phyloP scores from a whole-genome alignment of 2,329 filamentous ascomycete species.

The Hymenoscyphus fructigenus region DNA sequence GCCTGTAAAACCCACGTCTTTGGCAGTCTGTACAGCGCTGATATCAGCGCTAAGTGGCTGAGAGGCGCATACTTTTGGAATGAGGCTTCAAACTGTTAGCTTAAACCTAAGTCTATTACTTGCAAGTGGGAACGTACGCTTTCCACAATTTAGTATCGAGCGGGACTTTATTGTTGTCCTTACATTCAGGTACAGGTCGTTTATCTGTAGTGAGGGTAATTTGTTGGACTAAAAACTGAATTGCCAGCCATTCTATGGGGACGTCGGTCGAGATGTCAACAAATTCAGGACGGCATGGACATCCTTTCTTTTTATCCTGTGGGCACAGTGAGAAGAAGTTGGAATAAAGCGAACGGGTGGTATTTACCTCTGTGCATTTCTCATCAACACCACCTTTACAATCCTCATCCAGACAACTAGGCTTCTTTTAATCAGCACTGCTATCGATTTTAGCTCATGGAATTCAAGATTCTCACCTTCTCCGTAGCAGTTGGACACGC shows the following conservation, averaged over 20 bases:
- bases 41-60: not conserved
- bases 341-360: not conserved
- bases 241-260: not conserved
- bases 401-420: not conserved
- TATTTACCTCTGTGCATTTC: not conserved
- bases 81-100: not conserved
- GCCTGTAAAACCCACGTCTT: not conserved
- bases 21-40: not conserved
- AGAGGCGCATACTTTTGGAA: not conserved
- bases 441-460: not conserved
- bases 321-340: not conserved
- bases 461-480: not conserved
- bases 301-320: not conserved
- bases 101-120: not conserved
- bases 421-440: not conserved
- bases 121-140: not conserved
- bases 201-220: not conserved
- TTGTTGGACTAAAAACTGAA: not conserved
- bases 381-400: not conserved
- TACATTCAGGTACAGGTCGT: not conserved
- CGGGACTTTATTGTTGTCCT: not conserved
- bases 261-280: not conserved
- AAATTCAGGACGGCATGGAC: not conserved
- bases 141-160: slow-evolving; percentile 1
- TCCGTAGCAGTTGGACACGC: not conserved